Evolutionary conservation across 78 protist genomes (phyloP).

Genomic region (Dictyostelium citrinum): DNA sequence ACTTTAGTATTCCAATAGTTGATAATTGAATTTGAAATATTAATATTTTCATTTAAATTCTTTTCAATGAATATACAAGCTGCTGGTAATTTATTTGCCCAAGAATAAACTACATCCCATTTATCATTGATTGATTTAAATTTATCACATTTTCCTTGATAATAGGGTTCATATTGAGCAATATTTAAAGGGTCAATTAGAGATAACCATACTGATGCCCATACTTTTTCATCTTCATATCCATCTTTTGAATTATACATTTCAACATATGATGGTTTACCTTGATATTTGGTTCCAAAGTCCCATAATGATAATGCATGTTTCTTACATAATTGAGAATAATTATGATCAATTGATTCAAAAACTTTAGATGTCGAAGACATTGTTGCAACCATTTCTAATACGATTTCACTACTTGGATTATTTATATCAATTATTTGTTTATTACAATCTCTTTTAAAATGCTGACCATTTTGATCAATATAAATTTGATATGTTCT

Average conservation of each 20-base stretch:
- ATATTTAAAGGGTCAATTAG: neutral
- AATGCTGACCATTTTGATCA: conserved; percentile 14
- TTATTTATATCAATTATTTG: neutral
- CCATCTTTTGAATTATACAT: conserved; percentile 31
- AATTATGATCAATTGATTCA: neutral
- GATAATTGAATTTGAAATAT: neutral
- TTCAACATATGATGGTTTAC: neutral
- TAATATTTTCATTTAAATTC: neutral
- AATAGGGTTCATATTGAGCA: neutral
- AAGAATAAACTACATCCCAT: neutral
- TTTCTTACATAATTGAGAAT: neutral
- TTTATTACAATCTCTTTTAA: neutral
- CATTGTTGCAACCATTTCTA: conserved; percentile 40
- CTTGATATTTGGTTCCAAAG: conserved; percentile 38
- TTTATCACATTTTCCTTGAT: neutral
- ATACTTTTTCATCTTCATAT: conserved; percentile 26
- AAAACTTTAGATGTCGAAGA: conserved; percentile 1
- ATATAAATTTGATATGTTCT: neutral
- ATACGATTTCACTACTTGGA: conserved; percentile 52
- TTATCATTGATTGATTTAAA: neutral
- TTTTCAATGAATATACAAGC: neutral
- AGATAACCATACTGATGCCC: conserved; percentile 52
- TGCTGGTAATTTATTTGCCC: neutral
- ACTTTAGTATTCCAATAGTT: neutral
- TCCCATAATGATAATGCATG: conserved; percentile 35